These are phyloP conservation scores for Phlyctochytrium planicorne DNA, from an alignment of 192 early-diverging fungal species.

Conservation along the genomic window DNA sequence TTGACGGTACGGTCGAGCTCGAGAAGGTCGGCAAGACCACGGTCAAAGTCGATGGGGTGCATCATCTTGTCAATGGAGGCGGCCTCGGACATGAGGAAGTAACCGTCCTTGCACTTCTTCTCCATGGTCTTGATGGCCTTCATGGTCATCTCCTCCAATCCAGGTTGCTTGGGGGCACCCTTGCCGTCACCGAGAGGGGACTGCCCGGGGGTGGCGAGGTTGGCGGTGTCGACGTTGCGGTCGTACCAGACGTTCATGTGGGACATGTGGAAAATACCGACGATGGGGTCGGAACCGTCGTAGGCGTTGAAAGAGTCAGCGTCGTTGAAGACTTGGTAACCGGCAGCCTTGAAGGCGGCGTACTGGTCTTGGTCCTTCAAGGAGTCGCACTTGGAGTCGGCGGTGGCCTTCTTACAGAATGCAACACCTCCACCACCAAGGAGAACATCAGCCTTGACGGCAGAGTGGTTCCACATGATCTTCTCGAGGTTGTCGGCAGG, in stretches of 20 bases:
- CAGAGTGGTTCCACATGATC: slow-evolving; percentile 28
- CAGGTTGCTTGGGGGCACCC: slow-evolving; percentile 56
- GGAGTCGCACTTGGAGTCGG: slow-evolving; percentile 22
- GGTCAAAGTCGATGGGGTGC: slow-evolving; percentile 62
- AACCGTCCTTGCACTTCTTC: slow-evolving; percentile 59
- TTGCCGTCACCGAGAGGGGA: slow-evolving; percentile 43
- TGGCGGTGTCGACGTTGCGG: slow-evolving; percentile 55
- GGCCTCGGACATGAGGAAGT: slow-evolving; percentile 66
- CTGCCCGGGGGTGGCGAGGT: slow-evolving; percentile 34
- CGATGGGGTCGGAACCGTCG: slow-evolving; percentile 51
- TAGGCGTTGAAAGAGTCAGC: slow-evolving; percentile 44
- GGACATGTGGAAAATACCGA: slow-evolving; percentile 59
- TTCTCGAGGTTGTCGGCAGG: neutral
- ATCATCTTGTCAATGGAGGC: slow-evolving; percentile 65
- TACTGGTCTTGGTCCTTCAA: slow-evolving; percentile 52
- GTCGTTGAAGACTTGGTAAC: slow-evolving; percentile 58
- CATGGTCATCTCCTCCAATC: slow-evolving; percentile 56
- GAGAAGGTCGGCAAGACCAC: slow-evolving; percentile 62
- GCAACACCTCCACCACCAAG: slow-evolving; percentile 64
- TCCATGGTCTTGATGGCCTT: slow-evolving; percentile 61
- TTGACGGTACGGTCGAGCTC: slow-evolving; percentile 63
- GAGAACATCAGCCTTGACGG: slow-evolving; percentile 60
- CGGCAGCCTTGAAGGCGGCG: slow-evolving; percentile 43
- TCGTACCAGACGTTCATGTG: slow-evolving; percentile 70
- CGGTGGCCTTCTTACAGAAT: slow-evolving; percentile 40